Evolutionary conservation across 768 basidiomycete genomes (phyloP).

Genomic region (Auriscalpium microsporum): DNA sequence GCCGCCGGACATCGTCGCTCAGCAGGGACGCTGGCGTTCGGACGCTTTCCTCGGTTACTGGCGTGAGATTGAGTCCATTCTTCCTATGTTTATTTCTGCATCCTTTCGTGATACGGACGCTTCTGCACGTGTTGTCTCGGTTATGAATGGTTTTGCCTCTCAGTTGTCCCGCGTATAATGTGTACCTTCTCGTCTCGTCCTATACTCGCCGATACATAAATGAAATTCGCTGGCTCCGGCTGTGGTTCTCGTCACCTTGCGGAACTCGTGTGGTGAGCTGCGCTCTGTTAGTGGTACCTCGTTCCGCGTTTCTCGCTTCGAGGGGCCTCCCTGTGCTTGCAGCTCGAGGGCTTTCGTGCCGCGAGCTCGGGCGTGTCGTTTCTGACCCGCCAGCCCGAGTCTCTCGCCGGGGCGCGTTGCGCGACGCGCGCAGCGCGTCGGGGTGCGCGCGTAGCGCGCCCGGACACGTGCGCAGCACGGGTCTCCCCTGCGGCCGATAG

Average conservation of each 20-base stretch:
- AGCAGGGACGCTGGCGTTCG: constrained; percentile 17
- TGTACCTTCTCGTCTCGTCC: too few relatives aligned
- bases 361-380: too few relatives aligned
- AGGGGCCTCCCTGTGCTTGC: too few relatives aligned
- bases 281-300: background rate
- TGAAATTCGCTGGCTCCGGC: background rate
- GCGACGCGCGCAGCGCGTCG: too few relatives aligned
- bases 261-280: background rate
- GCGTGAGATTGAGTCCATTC: constrained; percentile 12
- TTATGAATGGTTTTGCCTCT: background rate
- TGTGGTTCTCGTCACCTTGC: background rate
- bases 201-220: background rate
- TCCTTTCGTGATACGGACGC: background rate
- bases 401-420: too few relatives aligned
- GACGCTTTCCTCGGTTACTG: constrained; percentile 19
- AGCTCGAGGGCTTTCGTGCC: too few relatives aligned
- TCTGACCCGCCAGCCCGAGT: too few relatives aligned
- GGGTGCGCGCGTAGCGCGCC: too few relatives aligned
- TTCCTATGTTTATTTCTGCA: constrained; percentile 4
- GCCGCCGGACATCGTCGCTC: constrained; percentile 14
- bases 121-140: background rate
- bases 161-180: background rate
- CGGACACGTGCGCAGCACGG: too few relatives aligned
- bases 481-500: too few relatives aligned
- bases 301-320: background rate